These are phyloP conservation scores for Mallotus japonicus DNA, from an alignment of 441 rosid genomes.

Conservation along the genomic window DNA sequence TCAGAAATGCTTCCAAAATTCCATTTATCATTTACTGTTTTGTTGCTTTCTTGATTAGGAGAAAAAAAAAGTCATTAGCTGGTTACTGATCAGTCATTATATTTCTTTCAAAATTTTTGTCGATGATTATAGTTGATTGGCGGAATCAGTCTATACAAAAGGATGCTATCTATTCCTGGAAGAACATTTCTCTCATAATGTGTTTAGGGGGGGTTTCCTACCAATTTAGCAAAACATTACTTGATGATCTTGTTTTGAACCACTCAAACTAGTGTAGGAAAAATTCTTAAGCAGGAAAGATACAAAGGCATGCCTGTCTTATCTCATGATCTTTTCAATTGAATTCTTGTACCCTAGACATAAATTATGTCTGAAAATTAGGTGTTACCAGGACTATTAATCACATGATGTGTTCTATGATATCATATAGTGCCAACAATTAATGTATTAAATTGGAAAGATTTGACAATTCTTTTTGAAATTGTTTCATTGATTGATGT, in stretches of 20 bases:
- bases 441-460: not conserved
- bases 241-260: not conserved
- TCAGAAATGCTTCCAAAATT: no score
- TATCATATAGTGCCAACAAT: constrained; percentile 7
- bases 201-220: not conserved
- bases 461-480: constrained; percentile 18
- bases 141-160: no score
- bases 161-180: not conserved
- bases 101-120: no score
- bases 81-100: no score
- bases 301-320: no score
- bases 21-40: not conserved
- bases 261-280: not conserved
- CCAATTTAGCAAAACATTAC: not conserved
- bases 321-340: not conserved
- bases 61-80: no score
- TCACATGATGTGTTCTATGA: constrained; percentile 27
- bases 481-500: constrained; percentile 8
- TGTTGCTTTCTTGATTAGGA: not conserved
- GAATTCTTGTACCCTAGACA: not conserved
- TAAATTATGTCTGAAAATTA: constrained; percentile 1
- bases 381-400: constrained; percentile 1
- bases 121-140: no score
- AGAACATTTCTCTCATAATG: not conserved
- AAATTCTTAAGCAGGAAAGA: no score